Percentiles rank a stretch among this genome's conserved stretches.
Evolutionary conservation across 2,329 filamentous ascomycete species (phyloP).

Genomic region (Sporothrix mexicana): DNA sequence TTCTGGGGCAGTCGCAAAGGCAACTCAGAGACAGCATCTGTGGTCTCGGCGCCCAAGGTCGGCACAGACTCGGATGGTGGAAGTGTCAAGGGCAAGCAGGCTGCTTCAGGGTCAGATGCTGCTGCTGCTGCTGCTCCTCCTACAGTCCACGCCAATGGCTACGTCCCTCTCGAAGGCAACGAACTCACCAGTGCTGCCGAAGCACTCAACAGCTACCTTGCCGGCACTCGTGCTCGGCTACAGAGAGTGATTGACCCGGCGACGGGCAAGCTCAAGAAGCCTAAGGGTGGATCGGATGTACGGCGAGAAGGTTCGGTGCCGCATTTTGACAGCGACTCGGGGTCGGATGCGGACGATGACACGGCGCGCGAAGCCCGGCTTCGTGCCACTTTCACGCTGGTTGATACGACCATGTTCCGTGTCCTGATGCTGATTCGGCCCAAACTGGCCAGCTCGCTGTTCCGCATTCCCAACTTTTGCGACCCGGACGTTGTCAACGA

Average conservation of each 20-base stretch:
- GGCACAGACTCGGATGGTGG: constrained; percentile 59
- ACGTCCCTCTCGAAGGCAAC: constrained; percentile 68
- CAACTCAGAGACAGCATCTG: constrained; percentile 62
- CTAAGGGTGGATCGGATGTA: neutral
- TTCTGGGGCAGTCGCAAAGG: constrained; percentile 57
- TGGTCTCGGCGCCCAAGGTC: constrained; percentile 62
- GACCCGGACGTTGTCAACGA: constrained; percentile 95
- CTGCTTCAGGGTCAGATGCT: constrained; percentile 48
- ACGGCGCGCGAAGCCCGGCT: constrained; percentile 73
- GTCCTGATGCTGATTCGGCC: constrained; percentile 94
- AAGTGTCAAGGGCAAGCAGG: constrained; percentile 56
- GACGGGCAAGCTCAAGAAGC: constrained; percentile 63
- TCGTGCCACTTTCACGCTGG: constrained; percentile 76
- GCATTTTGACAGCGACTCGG: constrained; percentile 42
- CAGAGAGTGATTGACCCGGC: constrained; percentile 67
- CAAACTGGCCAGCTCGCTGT: constrained; percentile 82
- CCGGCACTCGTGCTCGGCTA: constrained; percentile 75
- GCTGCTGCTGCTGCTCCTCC: neutral
- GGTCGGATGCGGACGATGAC: neutral
- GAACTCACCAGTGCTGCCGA: constrained; percentile 81
- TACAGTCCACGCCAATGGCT: constrained; percentile 23
- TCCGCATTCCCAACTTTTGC: constrained; percentile 96
- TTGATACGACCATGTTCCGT: constrained; percentile 93
- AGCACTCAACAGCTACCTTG: constrained; percentile 85
- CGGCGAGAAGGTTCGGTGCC: constrained; percentile 40